Base-by-base conservation (phyloP, 2,329 filamentous ascomycete species). In the Penicillium sp. region DNA sequence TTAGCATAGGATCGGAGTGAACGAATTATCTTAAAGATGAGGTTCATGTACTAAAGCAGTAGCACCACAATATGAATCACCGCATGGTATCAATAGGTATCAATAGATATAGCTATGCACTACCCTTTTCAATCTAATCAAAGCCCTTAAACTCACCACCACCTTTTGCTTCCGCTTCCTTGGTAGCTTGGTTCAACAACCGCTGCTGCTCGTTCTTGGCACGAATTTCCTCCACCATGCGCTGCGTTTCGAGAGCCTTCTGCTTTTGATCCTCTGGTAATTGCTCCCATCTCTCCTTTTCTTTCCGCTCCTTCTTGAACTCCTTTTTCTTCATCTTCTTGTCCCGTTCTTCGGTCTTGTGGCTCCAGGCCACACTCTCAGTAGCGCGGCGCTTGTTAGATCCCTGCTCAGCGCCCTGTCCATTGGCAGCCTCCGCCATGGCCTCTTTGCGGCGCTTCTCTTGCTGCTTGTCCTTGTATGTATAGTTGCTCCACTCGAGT, bases 211-310 rank as follows among this genome's bases (percentile, higher is more conserved):
- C 67, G 53, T 86, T 88, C 71, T 81, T 76, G 66, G 70, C 76
- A 63, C 85, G 79, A n/a, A 92, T 80, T 66, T 86, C 74, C 23
- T 79, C 77, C 45, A 92, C 79, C 76, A 92, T 76, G 10, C 79
- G 75, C 61, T 88, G 78, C 11, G 90, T 79, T 69, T 89, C 82
- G 61, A 73, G 78, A 62, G 85, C 79, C 69, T 86, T 81, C 32
- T 78, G 73, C 73, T 81, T 86, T 72, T 91, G 85, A 53, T 85
- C 83, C 3, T 87, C 84, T n/a, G 84, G 89, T 83, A 93, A 85
- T 55, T 78, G 80, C 29, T 83, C 80, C 67, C 80, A 75, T 59
- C 78, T 78, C 69, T 87, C 84, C 9, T 84, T 83, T 58, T 91
- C 86, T 56, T 82, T 80, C 70, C 81, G 84, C 63, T 82, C 80